Percentiles rank a stretch among this genome's conserved stretches.
phyloP scores from a whole-genome alignment of 1,284 basidiomycete genomes.

The Boletus albobrunnescens region DNA sequence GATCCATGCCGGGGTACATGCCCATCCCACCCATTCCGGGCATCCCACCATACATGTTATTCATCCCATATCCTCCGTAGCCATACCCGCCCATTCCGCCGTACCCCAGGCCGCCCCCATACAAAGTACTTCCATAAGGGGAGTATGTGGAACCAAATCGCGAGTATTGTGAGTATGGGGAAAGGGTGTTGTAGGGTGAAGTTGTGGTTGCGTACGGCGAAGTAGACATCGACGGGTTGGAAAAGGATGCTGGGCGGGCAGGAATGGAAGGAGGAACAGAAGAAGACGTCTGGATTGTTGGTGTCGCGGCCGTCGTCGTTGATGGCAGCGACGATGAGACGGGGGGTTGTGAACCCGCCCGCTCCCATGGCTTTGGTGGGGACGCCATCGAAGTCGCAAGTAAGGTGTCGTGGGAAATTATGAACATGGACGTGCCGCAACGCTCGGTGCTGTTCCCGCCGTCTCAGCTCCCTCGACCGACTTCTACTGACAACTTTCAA shows the following conservation, averaged over 20 bases:
- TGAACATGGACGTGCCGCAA: too few species aligned
- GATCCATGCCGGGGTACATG: constrained; percentile 41
- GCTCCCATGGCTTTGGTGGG: constrained; percentile 85
- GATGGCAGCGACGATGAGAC: constrained; percentile 24
- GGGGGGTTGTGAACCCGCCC: constrained; percentile 41
- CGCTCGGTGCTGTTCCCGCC: too few species aligned
- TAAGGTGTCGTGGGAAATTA: constrained; percentile 18
- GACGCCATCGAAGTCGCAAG: constrained; percentile 52
- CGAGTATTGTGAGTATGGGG: constrained; percentile 42
- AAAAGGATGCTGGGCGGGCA: constrained; percentile 40
- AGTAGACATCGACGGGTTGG: constrained; percentile 32
- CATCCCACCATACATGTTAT: constrained; percentile 42
- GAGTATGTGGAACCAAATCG: constrained; percentile 43
- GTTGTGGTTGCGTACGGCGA: constrained; percentile 29
- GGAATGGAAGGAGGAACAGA: constrained; percentile 32
- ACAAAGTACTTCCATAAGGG: constrained; percentile 41
- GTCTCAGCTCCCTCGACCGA: too few species aligned
- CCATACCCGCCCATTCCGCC: constrained; percentile 38
- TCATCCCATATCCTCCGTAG: constrained; percentile 40
- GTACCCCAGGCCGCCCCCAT: constrained; percentile 39
- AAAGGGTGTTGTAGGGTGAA: constrained; percentile 26
- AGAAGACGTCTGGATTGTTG: constrained; percentile 14
- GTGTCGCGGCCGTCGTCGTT: constrained; percentile 19
- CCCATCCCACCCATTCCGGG: constrained; percentile 45
- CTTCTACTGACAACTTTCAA: too few species aligned